phyloP scores from a whole-genome alignment of 805 yeast species.

The Starmerella kuoi region DNA sequence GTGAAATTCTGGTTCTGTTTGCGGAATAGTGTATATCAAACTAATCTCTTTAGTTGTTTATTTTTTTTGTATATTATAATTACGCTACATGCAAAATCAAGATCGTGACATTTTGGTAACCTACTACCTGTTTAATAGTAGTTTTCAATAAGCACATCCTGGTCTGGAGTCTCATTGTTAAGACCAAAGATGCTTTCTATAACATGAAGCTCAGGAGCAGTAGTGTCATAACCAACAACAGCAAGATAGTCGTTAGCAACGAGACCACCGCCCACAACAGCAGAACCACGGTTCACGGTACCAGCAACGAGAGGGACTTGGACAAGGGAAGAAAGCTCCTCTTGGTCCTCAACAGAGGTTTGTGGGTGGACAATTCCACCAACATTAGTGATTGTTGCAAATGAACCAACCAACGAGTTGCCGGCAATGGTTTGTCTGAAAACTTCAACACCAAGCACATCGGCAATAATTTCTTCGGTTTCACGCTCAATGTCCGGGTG shows the following conservation, averaged over 20 bases:
- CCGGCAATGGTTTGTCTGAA: conserved; percentile 99
- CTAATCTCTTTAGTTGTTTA: no score
- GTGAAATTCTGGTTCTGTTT: no score
- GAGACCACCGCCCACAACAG: conserved; percentile 97
- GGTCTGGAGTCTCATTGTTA: conserved; percentile 31
- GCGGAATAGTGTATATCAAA: no score
- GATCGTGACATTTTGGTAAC: no score
- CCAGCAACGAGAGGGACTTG: conserved; percentile 99
- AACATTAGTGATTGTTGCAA: conserved; percentile 87
- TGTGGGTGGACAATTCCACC: conserved; percentile 99
- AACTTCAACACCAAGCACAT: conserved; percentile 95
- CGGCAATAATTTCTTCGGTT: conserved; percentile 96
- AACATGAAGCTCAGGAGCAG: conserved; percentile 96
- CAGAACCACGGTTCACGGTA: conserved; percentile 92
- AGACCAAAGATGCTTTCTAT: conserved; percentile 78
- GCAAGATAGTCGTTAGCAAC: conserved; percentile 98
- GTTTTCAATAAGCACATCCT: conserved; percentile 32
- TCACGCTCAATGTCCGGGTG: conserved; percentile 99
- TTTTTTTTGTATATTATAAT: no score
- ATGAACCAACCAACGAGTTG: conserved; percentile 92
- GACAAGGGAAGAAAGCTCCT: conserved; percentile 84
- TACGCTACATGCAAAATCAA: no score
- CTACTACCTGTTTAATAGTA: conserved; percentile 29
- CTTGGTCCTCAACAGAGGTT: conserved; percentile 94
- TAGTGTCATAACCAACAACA: conserved; percentile 91